phyloP scores from a whole-genome alignment of 208 protist species.

The Lotmaria passim region DNA sequence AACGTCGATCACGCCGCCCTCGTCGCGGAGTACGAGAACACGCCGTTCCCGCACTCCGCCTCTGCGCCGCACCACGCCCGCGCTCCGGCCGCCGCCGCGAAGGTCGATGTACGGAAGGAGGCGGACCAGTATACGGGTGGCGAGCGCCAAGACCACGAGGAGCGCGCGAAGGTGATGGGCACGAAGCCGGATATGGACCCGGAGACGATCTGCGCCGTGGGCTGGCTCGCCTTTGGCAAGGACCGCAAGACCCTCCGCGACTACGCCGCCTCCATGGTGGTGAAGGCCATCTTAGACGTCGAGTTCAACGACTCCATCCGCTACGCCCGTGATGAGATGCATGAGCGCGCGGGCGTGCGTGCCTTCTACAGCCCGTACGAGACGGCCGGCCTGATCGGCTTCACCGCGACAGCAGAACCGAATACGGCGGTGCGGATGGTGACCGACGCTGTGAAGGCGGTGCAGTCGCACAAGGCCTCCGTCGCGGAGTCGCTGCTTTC shows the following conservation, averaged over 20 bases:
- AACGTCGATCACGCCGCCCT: slow-evolving; percentile 89
- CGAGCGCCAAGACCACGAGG: slow-evolving; percentile 86
- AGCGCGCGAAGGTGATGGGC: slow-evolving; percentile 82
- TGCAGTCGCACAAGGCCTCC: slow-evolving; percentile 50
- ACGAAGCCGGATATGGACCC: slow-evolving; percentile 88
- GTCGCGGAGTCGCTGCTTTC: slow-evolving; percentile 41
- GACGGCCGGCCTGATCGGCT: slow-evolving; percentile 81
- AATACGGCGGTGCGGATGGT: slow-evolving; percentile 65
- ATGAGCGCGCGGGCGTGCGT: slow-evolving; percentile 54
- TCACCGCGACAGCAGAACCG: slow-evolving; percentile 66
- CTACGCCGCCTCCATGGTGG: slow-evolving; percentile 78
- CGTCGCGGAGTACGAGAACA: slow-evolving; percentile 89
- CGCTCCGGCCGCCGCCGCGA: slow-evolving; percentile 18
- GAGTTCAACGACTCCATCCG: slow-evolving; percentile 55
- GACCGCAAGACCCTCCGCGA: slow-evolving; percentile 53
- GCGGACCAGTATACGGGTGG: slow-evolving; percentile 75
- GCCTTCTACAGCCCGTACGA: slow-evolving; percentile 87
- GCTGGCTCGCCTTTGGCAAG: slow-evolving; percentile 78
- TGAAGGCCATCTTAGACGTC: slow-evolving; percentile 71
- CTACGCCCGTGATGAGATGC: slow-evolving; percentile 49
- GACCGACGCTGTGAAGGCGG: slow-evolving; percentile 55
- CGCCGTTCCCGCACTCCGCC: slow-evolving; percentile 71
- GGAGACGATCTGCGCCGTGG: slow-evolving; percentile 86
- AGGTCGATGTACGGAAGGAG: slow-evolving; percentile 52
- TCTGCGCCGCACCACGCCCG: slow-evolving; percentile 70